These are phyloP conservation scores for Tylopilus sp. DNA, from an alignment of 768 basidiomycete genomes.

Conservation along the genomic window DNA sequence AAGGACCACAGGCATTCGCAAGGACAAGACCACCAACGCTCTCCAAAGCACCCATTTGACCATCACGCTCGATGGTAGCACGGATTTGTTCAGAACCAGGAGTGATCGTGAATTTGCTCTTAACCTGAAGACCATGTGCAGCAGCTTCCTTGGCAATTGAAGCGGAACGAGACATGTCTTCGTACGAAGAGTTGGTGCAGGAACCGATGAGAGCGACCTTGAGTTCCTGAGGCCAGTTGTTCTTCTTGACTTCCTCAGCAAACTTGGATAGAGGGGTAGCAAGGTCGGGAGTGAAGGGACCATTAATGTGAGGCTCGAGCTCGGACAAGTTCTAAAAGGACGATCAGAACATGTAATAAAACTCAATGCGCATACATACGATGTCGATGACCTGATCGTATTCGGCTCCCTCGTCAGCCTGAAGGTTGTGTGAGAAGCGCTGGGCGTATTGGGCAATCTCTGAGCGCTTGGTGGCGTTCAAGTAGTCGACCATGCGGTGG, in stretches of 20 bases:
- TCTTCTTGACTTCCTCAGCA: slow-evolving; percentile 85
- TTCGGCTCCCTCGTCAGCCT: slow-evolving; percentile 82
- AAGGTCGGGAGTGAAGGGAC: slow-evolving; percentile 99
- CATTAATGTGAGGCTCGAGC: slow-evolving; percentile 99
- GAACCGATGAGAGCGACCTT: slow-evolving; percentile 98
- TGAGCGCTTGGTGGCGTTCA: slow-evolving; percentile 90
- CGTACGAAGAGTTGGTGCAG: slow-evolving; percentile 99
- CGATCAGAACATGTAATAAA: neutral
- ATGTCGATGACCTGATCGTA: slow-evolving; percentile 96
- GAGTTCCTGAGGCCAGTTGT: slow-evolving; percentile 95
- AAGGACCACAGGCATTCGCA: slow-evolving; percentile 98
- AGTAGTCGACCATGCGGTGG: slow-evolving; percentile 86
- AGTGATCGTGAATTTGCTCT: slow-evolving; percentile 97
- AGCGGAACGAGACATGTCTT: slow-evolving; percentile 98
- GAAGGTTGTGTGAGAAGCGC: slow-evolving; percentile 85
- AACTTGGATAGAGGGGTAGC: slow-evolving; percentile 98
- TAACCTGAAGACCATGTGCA: slow-evolving; percentile 79
- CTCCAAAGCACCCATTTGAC: slow-evolving; percentile 87
- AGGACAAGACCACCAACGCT: slow-evolving; percentile 87
- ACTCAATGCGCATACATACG: slow-evolving; percentile 40
- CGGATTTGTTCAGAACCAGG: slow-evolving; percentile 98
- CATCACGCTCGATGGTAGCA: slow-evolving; percentile 96
- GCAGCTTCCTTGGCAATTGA: slow-evolving; percentile 89
- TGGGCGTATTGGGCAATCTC: slow-evolving; percentile 88
- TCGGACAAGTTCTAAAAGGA: slow-evolving; percentile 80